These are phyloP conservation scores for Aspergillus cejpii DNA, from an alignment of 2,329 filamentous ascomycete genomes.

Conservation along the genomic window DNA sequence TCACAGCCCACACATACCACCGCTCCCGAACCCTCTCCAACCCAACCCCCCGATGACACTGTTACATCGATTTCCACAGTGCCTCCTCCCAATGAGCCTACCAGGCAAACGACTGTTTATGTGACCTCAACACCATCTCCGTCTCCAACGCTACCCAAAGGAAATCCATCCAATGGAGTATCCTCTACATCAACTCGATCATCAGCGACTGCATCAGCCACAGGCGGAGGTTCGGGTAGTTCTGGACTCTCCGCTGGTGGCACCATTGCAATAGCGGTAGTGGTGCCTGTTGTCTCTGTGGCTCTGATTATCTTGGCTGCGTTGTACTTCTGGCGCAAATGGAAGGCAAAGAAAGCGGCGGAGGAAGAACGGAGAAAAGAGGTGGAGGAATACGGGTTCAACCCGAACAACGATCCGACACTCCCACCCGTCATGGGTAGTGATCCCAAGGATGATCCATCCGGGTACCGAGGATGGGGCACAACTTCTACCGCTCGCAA, in stretches of 20 bases:
- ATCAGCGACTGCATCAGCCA: constrained; percentile 22
- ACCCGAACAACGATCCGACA: constrained; percentile 91
- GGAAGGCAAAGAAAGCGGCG: constrained; percentile 74
- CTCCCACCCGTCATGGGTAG: constrained; percentile 53
- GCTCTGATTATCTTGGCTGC: constrained; percentile 69
- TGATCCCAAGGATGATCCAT: constrained; percentile 62
- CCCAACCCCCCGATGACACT: constrained; percentile 9
- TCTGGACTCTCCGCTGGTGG: constrained; percentile 47
- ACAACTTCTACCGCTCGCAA: constrained; percentile 72
- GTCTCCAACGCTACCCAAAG: constrained; percentile 10
- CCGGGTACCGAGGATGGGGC: constrained; percentile 91
- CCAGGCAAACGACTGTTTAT: constrained; percentile 9
- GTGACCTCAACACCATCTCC: constrained; percentile 9
- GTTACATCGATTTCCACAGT: constrained; percentile 16
- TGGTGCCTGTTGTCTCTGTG: constrained; percentile 85
- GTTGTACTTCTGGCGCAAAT: constrained; percentile 80
- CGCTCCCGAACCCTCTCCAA: constrained; percentile 11
- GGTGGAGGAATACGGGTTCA: constrained; percentile 94
- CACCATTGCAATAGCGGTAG: constrained; percentile 85
- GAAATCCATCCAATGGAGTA: constrained; percentile 16
- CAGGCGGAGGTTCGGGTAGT: constrained; percentile 19
- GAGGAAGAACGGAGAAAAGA: constrained; percentile 90
- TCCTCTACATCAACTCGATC: constrained; percentile 25
- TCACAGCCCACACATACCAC: constrained; percentile 7
- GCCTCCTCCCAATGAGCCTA: background rate